Evolutionary conservation across 129 eudicot genomes (phyloP), one percentile per base, ranked within the genome.

Genomic region (Sambucus nigra): DNA sequence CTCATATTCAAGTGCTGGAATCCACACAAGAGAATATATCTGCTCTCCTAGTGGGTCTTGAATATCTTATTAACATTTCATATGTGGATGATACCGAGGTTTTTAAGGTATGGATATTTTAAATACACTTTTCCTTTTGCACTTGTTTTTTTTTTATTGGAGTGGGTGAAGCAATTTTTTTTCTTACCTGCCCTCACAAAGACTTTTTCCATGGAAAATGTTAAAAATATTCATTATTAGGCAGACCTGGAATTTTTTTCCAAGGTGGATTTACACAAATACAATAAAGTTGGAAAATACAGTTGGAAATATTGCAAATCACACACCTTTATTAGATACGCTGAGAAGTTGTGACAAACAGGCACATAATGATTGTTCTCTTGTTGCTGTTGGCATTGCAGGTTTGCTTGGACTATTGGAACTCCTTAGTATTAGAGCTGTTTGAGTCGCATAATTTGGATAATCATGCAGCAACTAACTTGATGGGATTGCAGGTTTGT

Each of bases 371-470:
- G 48, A 14, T 42, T 9, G 48, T 2, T 7, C 11, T 31, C 11
- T 8, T 11, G 21, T 31, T 12, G 1, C 16, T 42, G 4, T 42
- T 42, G 48, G 48, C 18, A 42, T 15, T 8, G 55, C 67, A 92
- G 99, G 99, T 92, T 65, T 92, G 99, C 75, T 77, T 92, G 87
- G 99, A 92, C 79, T 92, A 86, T 58, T 92, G 99, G 99, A 92
- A 92, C 68, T 80, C 87, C 14, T 61, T 86, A 51, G 96, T 92
- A 51, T 51, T 73, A 21, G 99, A 86, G 69, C 87, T 92, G 59
- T 92, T 86, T 62, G 94, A 92, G 76, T 82, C 96, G 28, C 91
- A 92, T 66, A 86, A 73, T 70, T 58, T 77, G 55, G 95, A 92
- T 22, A 82, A 63, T 65, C 88, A 86, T 68, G 73, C 83, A 10